These are phyloP conservation scores for Chlorella sp. DNA, from an alignment of 139 green algal species.

Conservation along the genomic window DNA sequence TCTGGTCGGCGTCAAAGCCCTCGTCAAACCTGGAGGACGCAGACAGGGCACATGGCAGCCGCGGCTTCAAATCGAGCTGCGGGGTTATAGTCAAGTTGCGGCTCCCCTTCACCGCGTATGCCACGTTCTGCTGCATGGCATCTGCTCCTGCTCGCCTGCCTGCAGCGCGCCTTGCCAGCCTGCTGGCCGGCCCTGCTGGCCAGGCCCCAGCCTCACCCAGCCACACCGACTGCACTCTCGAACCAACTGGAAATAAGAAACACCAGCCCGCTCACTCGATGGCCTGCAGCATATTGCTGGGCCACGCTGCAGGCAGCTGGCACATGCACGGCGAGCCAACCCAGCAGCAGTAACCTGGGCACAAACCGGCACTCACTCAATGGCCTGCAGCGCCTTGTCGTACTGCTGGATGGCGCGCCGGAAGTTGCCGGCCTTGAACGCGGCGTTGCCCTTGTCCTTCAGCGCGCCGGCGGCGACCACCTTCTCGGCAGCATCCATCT, in stretches of 20 bases:
- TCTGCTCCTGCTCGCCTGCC: no score
- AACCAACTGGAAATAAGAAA: background rate
- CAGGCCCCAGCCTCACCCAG: no score
- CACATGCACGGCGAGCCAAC: no score
- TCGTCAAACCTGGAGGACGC: conserved; percentile 66
- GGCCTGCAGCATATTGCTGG: background rate
- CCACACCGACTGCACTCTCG: no score
- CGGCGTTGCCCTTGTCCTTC: conserved; percentile 94
- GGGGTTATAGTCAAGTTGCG: background rate
- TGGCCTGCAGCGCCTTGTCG: conserved; percentile 56
- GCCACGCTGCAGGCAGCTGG: no score
- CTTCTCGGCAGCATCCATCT: conserved; percentile 92
- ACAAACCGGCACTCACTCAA: conserved; percentile 60
- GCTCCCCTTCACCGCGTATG: background rate
- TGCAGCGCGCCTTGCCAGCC: conserved; percentile 80
- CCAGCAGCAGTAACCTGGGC: no score
- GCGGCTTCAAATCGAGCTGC: no score
- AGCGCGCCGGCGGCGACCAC: conserved; percentile 59
- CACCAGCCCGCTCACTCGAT: background rate
- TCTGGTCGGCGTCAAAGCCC: conserved; percentile 65
- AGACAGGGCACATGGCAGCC: no score
- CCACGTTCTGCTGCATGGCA: no score
- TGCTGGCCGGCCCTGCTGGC: conserved; percentile 68
- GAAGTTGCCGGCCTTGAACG: conserved; percentile 88
- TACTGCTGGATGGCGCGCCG: conserved; percentile 77